Conservation (phyloP, 495 filamentous ascomycete genomes). For the Xylaria flabelliformis region DNA sequence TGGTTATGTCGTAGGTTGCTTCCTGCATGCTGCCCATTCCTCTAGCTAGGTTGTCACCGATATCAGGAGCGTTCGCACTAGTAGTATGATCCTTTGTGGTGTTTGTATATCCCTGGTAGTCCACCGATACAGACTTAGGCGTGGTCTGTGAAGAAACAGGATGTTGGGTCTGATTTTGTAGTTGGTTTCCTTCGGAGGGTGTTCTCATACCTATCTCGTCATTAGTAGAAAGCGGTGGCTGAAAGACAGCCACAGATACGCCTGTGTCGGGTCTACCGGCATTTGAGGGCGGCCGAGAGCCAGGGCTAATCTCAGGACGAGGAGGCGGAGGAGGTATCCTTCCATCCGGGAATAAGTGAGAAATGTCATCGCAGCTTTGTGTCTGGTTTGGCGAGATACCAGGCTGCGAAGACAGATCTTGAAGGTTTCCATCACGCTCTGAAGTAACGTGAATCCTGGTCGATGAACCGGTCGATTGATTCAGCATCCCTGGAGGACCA, state of each 20-base stretch:
- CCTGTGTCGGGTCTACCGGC: neutral
- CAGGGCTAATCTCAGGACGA: neutral
- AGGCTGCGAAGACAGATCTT: neutral
- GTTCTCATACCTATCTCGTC: neutral
- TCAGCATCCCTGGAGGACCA: neutral
- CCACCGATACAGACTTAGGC: neutral
- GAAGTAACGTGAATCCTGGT: neutral
- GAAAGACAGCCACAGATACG: neutral
- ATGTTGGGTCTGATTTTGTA: neutral
- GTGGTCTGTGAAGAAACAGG: neutral
- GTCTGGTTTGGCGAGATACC: neutral
- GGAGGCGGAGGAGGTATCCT: conserved; percentile 19
- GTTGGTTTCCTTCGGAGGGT: neutral
- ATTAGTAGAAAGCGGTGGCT: neutral
- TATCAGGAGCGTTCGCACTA: neutral
- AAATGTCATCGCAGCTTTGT: neutral
- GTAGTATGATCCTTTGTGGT: neutral
- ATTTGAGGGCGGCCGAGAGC: neutral
- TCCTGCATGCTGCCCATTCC: neutral
- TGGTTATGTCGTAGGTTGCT: neutral
- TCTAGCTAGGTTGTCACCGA: neutral
- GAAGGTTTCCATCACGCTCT: neutral
- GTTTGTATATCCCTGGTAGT: no score
- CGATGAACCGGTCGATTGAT: neutral
- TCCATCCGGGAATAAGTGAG: conserved; percentile 8